A percentile compares a stretch with the other conserved stretches of the same genome.
phyloP scores from a whole-genome alignment of 148 eudicot species.

The Vaccinium macrocarpon region DNA sequence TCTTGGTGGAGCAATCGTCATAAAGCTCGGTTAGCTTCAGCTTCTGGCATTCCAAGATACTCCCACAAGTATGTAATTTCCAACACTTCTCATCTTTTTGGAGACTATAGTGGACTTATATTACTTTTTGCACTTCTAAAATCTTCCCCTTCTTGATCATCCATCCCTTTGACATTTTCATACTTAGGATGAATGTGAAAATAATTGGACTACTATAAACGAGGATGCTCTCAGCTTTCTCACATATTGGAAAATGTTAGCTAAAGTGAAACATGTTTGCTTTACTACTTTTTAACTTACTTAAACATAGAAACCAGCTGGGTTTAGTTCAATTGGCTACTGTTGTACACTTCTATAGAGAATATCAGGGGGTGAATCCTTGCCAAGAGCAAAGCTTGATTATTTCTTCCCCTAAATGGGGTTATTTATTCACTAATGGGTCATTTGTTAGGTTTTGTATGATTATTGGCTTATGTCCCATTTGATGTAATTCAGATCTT shows the following conservation, averaged over 20 bases:
- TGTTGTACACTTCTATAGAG: too few species aligned
- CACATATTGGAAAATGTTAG: background rate
- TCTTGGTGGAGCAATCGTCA: conserved; percentile 60
- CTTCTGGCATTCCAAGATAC: conserved; percentile 78
- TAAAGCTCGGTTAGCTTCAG: conserved; percentile 57
- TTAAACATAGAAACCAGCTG: too few species aligned
- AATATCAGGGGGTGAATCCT: too few species aligned
- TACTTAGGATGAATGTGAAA: background rate
- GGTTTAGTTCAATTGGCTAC: too few species aligned
- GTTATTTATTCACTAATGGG: too few species aligned
- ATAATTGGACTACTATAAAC: background rate
- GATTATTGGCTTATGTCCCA: too few species aligned
- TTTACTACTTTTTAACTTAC: background rate
- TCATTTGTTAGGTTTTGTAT: too few species aligned
- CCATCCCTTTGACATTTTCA: background rate
- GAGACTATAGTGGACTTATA: background rate
- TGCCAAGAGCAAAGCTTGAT: too few species aligned
- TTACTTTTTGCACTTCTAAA: background rate
- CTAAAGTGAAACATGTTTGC: background rate
- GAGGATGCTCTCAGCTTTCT: background rate
- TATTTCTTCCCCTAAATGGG: too few species aligned
- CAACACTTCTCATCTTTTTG: conserved; percentile 9
- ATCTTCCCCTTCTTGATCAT: background rate
- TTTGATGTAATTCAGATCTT: too few species aligned
- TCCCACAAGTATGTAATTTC: conserved; percentile 69